Conservation (phyloP, 345 rosid genomes). For the Durio zibethinus region DNA sequence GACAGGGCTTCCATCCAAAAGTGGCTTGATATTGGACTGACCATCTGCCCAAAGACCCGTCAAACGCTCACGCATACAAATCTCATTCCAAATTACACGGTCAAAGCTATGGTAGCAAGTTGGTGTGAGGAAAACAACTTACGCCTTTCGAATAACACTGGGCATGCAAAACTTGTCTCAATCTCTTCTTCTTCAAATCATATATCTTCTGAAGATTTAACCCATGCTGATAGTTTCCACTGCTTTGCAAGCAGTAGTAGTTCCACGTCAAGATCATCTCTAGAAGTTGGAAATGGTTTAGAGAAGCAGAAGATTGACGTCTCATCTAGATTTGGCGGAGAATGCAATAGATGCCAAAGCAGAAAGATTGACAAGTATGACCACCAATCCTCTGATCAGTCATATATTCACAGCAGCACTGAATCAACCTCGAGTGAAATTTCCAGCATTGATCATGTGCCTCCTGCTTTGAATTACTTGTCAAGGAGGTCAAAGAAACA, state of each 20-base stretch:
- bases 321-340: conserved; percentile 44
- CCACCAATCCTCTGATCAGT: conserved; percentile 49
- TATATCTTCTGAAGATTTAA: conserved; percentile 46
- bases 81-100: conserved; percentile 86
- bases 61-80: conserved; percentile 61
- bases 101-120: conserved; percentile 81
- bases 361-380: conserved; percentile 49
- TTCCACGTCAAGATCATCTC: conserved; percentile 58
- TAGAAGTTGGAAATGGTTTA: conserved; percentile 53
- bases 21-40: conserved; percentile 79
- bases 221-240: conserved; percentile 46
- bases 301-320: conserved; percentile 53
- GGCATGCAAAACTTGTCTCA: conserved; percentile 28
- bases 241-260: conserved; percentile 50
- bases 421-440: conserved; percentile 72
- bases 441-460: conserved; percentile 61
- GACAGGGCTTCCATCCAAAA: conserved; percentile 82
- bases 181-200: conserved; percentile 40
- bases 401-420: conserved; percentile 72
- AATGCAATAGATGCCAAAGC: conserved; percentile 31
- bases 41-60: conserved; percentile 82
- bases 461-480: conserved; percentile 39
- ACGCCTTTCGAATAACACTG: conserved; percentile 31
- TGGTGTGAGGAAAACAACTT: conserved; percentile 76
- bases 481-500: conserved; percentile 27